Base-by-base conservation (phyloP, 2,329 filamentous ascomycete genomes). In the Cordyceps farinosa region DNA sequence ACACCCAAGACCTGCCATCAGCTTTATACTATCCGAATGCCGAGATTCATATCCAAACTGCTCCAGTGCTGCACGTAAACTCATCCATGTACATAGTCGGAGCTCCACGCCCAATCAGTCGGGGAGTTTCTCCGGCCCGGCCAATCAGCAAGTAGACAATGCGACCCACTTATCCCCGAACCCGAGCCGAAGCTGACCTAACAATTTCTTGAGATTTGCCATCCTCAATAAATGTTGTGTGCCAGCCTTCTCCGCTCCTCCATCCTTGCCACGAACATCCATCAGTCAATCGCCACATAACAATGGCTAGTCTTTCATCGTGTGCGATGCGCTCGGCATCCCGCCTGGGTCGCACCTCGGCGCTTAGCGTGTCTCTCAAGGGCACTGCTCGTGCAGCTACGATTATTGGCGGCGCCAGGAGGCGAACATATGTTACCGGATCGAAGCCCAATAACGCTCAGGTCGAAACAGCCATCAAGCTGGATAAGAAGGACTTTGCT, bases 401-500 rank as follows among this genome's bases (percentile, higher is more conserved):
- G 62, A 69, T 71, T 65, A 67, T 69, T 34, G 66, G 65, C 57
- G 57, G 65, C 58, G 59, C 66, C 45, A 66, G 69, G 58, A 78
- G 80, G 70, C 85, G 91, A 73, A 83, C 80, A 70, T 97, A 97
- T 83, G 92, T 97, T 67, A 90, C 91, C 34, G 89, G 93, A 79
- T 89, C 90, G 65, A 92, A 89, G 80, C 84, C 87, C 68, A 87
- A 91, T 70, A 85, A 87, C 76, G 91, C 92, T 57, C 91, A 92
- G 74, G 90, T 97, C 71, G 92, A 97, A 71, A 90, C 89, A 11
- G 88, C 92, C 65, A 93, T 97, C 77, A 90, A 90, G 75, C 82
- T 92, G 65, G 92, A 97, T 69, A 92, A 94, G 78, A 90, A 90
- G 75, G 87, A 90, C 38, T 95, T 96, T 76, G 86, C 87, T 66